These are phyloP conservation scores for Lactifluus pinguis DNA, from an alignment of 768 basidiomycete species.

Conservation along the genomic window DNA sequence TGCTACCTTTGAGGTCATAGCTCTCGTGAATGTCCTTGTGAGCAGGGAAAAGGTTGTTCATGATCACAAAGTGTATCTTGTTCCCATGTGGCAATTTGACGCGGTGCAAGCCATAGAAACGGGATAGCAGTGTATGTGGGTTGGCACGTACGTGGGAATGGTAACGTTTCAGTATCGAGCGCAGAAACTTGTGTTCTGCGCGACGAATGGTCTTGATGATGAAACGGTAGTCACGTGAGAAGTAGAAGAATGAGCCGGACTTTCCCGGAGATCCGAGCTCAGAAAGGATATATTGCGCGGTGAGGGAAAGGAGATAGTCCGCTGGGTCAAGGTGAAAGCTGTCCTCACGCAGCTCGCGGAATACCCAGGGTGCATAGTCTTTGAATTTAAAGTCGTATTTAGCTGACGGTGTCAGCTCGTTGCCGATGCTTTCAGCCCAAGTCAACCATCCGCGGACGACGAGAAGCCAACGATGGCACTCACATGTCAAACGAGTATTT, in stretches of 20 bases:
- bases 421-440: slow-evolving; percentile 59
- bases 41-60: slow-evolving; percentile 98
- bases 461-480: slow-evolving; percentile 25
- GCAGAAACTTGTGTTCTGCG: slow-evolving; percentile 88
- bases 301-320: slow-evolving; percentile 94
- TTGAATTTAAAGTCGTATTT: slow-evolving; percentile 99
- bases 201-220: slow-evolving; percentile 99
- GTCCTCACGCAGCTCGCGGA: slow-evolving; percentile 90
- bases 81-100: slow-evolving; percentile 89
- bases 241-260: slow-evolving; percentile 98
- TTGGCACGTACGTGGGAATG: slow-evolving; percentile 79
- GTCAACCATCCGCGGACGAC: not conserved
- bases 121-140: slow-evolving; percentile 86
- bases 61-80: slow-evolving; percentile 99
- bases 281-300: slow-evolving; percentile 94
- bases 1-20: slow-evolving; percentile 93
- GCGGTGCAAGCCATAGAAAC: slow-evolving; percentile 96
- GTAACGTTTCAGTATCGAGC: slow-evolving; percentile 75
- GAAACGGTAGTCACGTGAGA: slow-evolving; percentile 96
- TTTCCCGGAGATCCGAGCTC: slow-evolving; percentile 98
- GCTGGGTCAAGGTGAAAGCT: slow-evolving; percentile 93
- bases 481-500: slow-evolving; percentile 98
- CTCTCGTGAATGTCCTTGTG: slow-evolving; percentile 98
- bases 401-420: slow-evolving; percentile 95
- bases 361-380: slow-evolving; percentile 98